A percentile compares a stretch with the other conserved stretches of the same genome.
Conservation (phyloP, 352 stramenopile species). For the Phytophthora europaea region DNA sequence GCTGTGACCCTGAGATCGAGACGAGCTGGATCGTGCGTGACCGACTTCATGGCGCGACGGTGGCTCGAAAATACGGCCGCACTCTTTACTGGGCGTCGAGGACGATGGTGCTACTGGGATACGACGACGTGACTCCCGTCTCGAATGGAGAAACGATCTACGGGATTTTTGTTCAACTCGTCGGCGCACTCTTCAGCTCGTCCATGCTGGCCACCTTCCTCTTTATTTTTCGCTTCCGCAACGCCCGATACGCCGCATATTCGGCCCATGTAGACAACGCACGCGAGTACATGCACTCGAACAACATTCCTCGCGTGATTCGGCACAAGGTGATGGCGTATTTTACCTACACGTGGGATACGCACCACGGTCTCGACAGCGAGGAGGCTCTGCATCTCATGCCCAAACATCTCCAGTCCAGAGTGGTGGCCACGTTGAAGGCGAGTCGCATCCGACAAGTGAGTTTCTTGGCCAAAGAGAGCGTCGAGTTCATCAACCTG, state of each 20-base stretch:
- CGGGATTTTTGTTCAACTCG: slow-evolving; percentile 52
- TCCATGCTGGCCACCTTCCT: slow-evolving; percentile 65
- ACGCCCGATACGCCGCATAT: slow-evolving; percentile 52
- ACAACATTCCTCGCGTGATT: slow-evolving; percentile 52
- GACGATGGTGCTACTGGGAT: slow-evolving; percentile 64
- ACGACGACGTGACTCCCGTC: slow-evolving; percentile 67
- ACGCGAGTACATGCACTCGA: slow-evolving; percentile 72
- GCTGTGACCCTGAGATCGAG: slow-evolving; percentile 45
- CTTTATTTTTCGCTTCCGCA: slow-evolving; percentile 74
- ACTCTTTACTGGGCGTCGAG: slow-evolving; percentile 62
- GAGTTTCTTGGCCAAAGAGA: slow-evolving; percentile 72
- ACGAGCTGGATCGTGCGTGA: slow-evolving; percentile 68
- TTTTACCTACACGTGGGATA: slow-evolving; percentile 55
- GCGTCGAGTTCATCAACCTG: slow-evolving; percentile 68
- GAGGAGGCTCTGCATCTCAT: slow-evolving; percentile 61
- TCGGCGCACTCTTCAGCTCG: slow-evolving; percentile 51
- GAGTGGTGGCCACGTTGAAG: slow-evolving; percentile 65
- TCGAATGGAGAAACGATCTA: slow-evolving; percentile 61
- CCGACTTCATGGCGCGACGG: slow-evolving; percentile 43
- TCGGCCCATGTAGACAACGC: slow-evolving; percentile 68
- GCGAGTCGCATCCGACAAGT: slow-evolving; percentile 66
- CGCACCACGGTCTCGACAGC: slow-evolving; percentile 63
- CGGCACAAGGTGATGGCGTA: slow-evolving; percentile 17
- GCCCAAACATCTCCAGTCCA: slow-evolving; percentile 62
- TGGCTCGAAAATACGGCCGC: slow-evolving; percentile 56